Base-by-base conservation (phyloP, 1,284 basidiomycete species). In the Lignosus rhinocerotis region DNA sequence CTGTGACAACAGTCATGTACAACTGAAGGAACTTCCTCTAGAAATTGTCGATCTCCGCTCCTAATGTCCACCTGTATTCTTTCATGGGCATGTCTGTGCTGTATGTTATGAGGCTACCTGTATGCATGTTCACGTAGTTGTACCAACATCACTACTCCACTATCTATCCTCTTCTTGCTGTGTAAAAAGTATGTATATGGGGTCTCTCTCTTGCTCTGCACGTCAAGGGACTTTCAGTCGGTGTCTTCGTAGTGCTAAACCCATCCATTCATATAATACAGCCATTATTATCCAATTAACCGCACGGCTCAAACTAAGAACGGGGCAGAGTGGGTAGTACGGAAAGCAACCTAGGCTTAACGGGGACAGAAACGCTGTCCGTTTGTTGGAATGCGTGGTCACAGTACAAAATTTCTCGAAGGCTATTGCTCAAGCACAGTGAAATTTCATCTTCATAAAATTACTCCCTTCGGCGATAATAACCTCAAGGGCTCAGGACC, bases 1-100 rank as follows among this genome's bases (percentile, higher is more conserved):
- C 64, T 86, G 87, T 38, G 88, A 92, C 70, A 88, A 86, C 69
- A 86, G 87, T 5, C 90, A 92, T 72, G 89, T 92, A n/a, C 83
- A 86, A 69, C 86, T 89, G 81, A 85, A 80, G 66, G 87, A 90
- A 58, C 70, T 82, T 43, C 71, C 81, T 3, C 72, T 92, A 56
- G 88, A 91, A 72, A 90, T 90, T 58, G 85, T 89, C 17, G 90
- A 92, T 72, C 69, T 92, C 56, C 83, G 89, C 12, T n/a, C 9
- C 19, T 51, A 10, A 51, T 30, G 25, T 25, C 25, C 11, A 5
- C 47, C 17, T 30, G 14, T 9, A 17, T 12, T 16, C 14, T 36
- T 33, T 78, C 65, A 21, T 25, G 42, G 16, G 19, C 33, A 39
- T 36, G n/a, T 25, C 31, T 53, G 16, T 44, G 9, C 7, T 34